Evolutionary conservation across 2,329 filamentous ascomycete species (phyloP).

Genomic region (Apiospora koreana): DNA sequence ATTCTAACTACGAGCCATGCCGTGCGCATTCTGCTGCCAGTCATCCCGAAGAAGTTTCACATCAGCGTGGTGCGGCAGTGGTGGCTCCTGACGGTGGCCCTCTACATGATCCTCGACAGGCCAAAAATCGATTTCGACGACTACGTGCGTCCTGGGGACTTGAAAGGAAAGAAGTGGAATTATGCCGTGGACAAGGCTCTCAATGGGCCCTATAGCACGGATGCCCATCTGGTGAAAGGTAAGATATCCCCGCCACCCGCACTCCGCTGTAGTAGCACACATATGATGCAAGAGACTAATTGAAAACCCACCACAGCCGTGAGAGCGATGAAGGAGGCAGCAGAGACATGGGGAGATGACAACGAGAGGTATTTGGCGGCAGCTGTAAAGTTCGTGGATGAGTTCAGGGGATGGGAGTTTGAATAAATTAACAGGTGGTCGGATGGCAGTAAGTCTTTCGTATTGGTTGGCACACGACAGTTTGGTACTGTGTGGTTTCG

Average conservation of each 20-base stretch:
- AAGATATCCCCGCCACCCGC: constrained; percentile 24
- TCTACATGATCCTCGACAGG: constrained; percentile 75
- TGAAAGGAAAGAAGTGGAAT: constrained; percentile 72
- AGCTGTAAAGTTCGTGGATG: constrained; percentile 71
- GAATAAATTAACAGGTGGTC: not conserved
- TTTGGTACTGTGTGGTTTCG: not conserved
- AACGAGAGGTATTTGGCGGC: constrained; percentile 66
- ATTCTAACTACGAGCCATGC: constrained; percentile 85
- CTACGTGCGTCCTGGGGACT: constrained; percentile 58
- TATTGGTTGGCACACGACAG: not conserved
- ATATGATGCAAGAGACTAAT: constrained; percentile 18
- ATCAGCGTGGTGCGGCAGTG: constrained; percentile 77
- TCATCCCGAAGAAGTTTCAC: constrained; percentile 74
- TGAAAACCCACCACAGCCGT: constrained; percentile 49
- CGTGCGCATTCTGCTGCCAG: constrained; percentile 78
- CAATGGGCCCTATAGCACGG: constrained; percentile 64
- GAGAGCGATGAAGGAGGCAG: constrained; percentile 73
- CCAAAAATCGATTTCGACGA: constrained; percentile 71
- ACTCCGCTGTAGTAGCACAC: not conserved
- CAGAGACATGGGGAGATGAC: constrained; percentile 72
- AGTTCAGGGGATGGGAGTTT: constrained; percentile 66
- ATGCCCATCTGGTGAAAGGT: constrained; percentile 87
- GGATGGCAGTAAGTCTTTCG: not conserved
- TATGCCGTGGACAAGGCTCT: constrained; percentile 74
- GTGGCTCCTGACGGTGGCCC: constrained; percentile 80